Evolutionary conservation across 2,329 filamentous ascomycete genomes (phyloP).

Genomic region (Pestalotiopsis sp.): DNA sequence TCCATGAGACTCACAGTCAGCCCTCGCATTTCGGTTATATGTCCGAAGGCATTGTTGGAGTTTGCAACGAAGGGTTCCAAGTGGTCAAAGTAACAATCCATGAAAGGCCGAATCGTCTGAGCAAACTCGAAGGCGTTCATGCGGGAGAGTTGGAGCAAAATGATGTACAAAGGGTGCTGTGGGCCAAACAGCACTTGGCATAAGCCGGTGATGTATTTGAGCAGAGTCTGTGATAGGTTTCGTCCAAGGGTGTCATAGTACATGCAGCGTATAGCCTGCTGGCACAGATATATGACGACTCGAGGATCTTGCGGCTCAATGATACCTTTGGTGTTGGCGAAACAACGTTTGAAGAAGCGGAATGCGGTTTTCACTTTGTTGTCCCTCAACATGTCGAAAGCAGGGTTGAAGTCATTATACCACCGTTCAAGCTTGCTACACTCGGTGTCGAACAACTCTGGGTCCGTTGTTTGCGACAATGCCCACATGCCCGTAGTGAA

Average conservation of each 20-base stretch:
- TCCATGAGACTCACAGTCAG: conserved; percentile 14
- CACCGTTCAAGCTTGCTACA: conserved; percentile 14
- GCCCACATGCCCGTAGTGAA: conserved; percentile 14
- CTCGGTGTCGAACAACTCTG: conserved; percentile 3
- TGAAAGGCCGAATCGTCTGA: neutral
- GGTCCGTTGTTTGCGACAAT: conserved; percentile 1
- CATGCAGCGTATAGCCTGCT: conserved; percentile 16
- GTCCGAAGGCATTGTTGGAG: too few relatives aligned
- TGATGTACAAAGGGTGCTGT: conserved; percentile 5
- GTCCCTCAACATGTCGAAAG: neutral
- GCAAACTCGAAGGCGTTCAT: conserved; percentile 14
- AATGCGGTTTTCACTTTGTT: conserved; percentile 11
- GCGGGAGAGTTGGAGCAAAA: conserved; percentile 1
- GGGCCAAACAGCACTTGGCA: conserved; percentile 7
- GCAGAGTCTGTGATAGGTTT: conserved; percentile 8
- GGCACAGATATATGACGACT: conserved; percentile 13
- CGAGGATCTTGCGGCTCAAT: conserved; percentile 14
- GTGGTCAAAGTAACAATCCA: conserved; percentile 18
- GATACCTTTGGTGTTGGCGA: conserved; percentile 8
- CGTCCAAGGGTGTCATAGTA: conserved; percentile 12
- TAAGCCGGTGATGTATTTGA: conserved; percentile 9
- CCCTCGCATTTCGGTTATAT: too few relatives aligned
- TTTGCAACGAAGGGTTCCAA: conserved; percentile 14
- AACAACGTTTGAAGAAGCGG: conserved; percentile 9
- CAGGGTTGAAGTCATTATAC: conserved; percentile 17